These are phyloP conservation scores for Parietichytrium sp. DNA, from an alignment of 108 stramenopile species.

Conservation along the genomic window DNA sequence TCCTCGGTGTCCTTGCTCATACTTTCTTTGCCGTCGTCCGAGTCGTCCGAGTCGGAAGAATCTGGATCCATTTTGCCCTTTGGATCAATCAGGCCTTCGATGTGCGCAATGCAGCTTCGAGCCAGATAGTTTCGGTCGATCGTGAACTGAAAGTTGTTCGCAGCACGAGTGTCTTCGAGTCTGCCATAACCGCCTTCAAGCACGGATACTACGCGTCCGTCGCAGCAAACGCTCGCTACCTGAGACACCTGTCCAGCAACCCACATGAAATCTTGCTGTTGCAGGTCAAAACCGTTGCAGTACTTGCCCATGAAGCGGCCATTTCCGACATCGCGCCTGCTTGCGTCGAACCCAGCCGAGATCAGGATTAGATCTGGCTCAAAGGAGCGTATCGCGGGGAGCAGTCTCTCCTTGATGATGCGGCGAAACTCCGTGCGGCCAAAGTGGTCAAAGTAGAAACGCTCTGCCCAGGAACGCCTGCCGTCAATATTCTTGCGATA, in stretches of 20 bases:
- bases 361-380: conserved; percentile 87
- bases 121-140: conserved; percentile 15
- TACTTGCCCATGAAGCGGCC: conserved; percentile 63
- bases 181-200: conserved; percentile 96
- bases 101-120: not conserved
- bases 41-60: not conserved
- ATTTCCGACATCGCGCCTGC: conserved; percentile 82
- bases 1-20: conserved; percentile 33
- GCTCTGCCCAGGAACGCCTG: conserved; percentile 21
- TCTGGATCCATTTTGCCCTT: conserved; percentile 15
- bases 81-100: not conserved
- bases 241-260: conserved; percentile 78
- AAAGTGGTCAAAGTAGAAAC: conserved; percentile 37
- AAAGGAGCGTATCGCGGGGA: conserved; percentile 79
- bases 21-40: conserved; percentile 18
- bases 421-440: not conserved
- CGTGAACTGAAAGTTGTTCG: not conserved
- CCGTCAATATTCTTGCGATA: not conserved
- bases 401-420: conserved; percentile 36
- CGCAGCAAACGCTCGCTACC: conserved; percentile 78
- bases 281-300: conserved; percentile 44
- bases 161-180: not conserved
- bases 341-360: conserved; percentile 92
- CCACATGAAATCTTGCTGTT: conserved; percentile 77
- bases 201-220: conserved; percentile 84